Evolutionary conservation across 2,329 filamentous ascomycete genomes (phyloP).

Genomic region (Colletotrichum karsti): DNA sequence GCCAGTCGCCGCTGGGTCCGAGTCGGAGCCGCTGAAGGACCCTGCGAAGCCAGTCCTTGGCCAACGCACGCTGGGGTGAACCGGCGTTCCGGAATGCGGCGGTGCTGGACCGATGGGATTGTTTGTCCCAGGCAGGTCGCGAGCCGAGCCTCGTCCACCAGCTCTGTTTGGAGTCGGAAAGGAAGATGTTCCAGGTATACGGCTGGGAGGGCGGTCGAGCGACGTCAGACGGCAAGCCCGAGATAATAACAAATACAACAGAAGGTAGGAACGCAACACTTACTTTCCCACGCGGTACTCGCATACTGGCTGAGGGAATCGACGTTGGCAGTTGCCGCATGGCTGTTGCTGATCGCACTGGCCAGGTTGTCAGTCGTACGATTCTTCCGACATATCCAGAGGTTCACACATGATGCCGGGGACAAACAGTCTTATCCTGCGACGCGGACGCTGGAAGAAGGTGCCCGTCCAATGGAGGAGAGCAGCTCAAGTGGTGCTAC

Average conservation of each 20-base stretch:
- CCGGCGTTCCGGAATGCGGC: not conserved
- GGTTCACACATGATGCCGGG: not conserved
- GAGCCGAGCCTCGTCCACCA: not conserved
- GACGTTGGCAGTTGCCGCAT: slow-evolving; percentile 60
- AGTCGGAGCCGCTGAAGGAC: not conserved
- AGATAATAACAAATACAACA: not conserved
- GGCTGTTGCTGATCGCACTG: slow-evolving; percentile 64
- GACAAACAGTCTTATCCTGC: not conserved
- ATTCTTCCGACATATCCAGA: not conserved
- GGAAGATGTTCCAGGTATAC: slow-evolving; percentile 21
- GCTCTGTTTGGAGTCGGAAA: slow-evolving; percentile 12
- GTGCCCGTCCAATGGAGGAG: not conserved
- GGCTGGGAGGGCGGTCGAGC: not conserved
- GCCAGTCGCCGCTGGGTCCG: not conserved
- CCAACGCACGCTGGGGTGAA: not conserved
- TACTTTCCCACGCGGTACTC: slow-evolving; percentile 49
- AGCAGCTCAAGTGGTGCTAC: slow-evolving; percentile 1
- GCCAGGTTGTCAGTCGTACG: not conserved
- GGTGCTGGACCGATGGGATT: slow-evolving; percentile 30
- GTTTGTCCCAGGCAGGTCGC: slow-evolving; percentile 24
- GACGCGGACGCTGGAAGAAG: not conserved
- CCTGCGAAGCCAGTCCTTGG: not conserved
- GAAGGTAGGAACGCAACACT: not conserved
- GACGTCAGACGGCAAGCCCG: not conserved
- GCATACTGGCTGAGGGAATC: slow-evolving; percentile 60